Evolutionary conservation across 352 stramenopile species (phyloP), one percentile per base, ranked within the genome.

Genomic region (Pythium utonaiense): DNA sequence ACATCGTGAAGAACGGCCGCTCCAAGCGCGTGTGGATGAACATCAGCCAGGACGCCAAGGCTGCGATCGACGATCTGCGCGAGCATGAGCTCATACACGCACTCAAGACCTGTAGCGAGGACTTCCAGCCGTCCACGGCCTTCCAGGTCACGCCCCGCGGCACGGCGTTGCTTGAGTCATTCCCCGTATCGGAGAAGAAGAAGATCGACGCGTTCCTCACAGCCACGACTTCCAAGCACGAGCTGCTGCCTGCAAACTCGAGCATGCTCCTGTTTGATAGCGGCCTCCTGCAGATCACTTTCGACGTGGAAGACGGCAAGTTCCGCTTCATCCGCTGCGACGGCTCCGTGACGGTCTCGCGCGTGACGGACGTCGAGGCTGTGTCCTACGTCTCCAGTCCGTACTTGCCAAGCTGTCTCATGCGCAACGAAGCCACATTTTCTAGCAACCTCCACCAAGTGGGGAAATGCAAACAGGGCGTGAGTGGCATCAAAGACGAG

Each of bases 311-410:
- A 40, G 89, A 96, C 51, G 92, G 89, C 17, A 76, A 95, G 56
- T 91, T 93, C 51, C 94, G 93, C 31, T 96, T 96, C 64, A 68
- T 97, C 30, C 71, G 89, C 33, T 81, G 75, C 24, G 75, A 89
- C 28, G 82, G 86, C 3, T 96, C 77, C 44, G 89, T 95, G 9
- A 97, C 96, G 44, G 75, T 97, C 36, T 98, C 92, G 16, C 91
- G 82, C 1, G 95, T 98, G 31, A 99, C 96, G 14, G 93, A 98
- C 38, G 97, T 94, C 19, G 96, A 99, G 68, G 92, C 98, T 56
- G 94, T 99, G 7, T 98, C 93, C 28, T 99, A 99, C 71, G 96
- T 99, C 5, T 98, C 91, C 22, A 98, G 88, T 54, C 94, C 97
- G 27, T 99, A 98, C 67, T 78, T 99, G 45, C 97, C 97, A 9